phyloP scores from a whole-genome alignment of 768 basidiomycete genomes.

The Nidularia pulvinata region DNA sequence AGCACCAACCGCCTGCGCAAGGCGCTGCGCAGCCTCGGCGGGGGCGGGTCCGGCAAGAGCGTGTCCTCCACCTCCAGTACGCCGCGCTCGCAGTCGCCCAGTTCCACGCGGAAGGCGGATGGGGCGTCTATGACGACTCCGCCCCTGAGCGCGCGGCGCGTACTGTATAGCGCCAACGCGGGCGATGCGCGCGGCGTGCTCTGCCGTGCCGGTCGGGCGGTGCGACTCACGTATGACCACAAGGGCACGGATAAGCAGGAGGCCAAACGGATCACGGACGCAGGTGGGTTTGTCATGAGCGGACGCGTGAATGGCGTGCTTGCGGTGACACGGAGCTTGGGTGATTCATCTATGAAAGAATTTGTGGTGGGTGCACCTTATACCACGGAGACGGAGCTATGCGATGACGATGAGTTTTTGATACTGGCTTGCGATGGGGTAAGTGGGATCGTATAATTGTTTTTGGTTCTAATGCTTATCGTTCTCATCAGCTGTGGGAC shows the following conservation, averaged over 20 bases:
- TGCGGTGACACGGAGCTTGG: conserved; percentile 93
- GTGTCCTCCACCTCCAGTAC: conserved; percentile 23
- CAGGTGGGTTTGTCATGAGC: conserved; percentile 98
- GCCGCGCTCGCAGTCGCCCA: conserved; percentile 32
- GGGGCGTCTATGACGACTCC: conserved; percentile 36
- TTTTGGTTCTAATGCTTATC: too few species aligned
- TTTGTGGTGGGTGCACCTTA: conserved; percentile 98
- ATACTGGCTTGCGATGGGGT: conserved; percentile 98
- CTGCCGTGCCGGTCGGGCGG: conserved; percentile 86
- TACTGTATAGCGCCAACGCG: conserved; percentile 95
- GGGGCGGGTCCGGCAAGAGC: conserved; percentile 25
- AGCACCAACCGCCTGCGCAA: conserved; percentile 45
- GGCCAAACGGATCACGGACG: conserved; percentile 96
- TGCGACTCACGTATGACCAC: conserved; percentile 97
- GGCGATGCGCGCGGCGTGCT: conserved; percentile 96
- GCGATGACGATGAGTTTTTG: conserved; percentile 90
- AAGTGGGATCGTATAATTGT: conserved; percentile 25
- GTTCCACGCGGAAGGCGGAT: conserved; percentile 22
- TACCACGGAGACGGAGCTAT: conserved; percentile 95
- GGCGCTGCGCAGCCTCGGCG: conserved; percentile 52
- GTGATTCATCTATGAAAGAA: conserved; percentile 99
- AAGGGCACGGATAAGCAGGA: conserved; percentile 98
- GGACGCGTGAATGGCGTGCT: conserved; percentile 98
- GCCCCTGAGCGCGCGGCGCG: conserved; percentile 57
- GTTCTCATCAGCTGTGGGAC: conserved; percentile 82